These are phyloP conservation scores for Daldinia grandis DNA, from an alignment of 495 filamentous ascomycete genomes.

Conservation along the genomic window DNA sequence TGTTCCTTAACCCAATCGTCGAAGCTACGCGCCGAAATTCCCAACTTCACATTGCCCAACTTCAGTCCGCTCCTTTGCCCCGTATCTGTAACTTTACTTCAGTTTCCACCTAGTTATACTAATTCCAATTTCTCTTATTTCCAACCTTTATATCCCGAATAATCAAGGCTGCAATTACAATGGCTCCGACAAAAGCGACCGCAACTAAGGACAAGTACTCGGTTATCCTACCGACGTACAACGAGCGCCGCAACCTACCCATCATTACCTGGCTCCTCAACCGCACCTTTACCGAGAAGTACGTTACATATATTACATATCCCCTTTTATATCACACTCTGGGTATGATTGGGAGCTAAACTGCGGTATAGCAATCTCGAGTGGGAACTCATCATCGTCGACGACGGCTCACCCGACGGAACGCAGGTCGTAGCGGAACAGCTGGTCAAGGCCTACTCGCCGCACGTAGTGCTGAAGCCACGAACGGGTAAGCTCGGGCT, in stretches of 20 bases:
- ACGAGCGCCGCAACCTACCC: slow-evolving; percentile 95
- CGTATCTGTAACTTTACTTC: slow-evolving; percentile 5
- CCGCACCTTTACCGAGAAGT: slow-evolving; percentile 88
- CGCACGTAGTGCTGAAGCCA: slow-evolving; percentile 82
- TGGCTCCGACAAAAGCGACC: slow-evolving; percentile 50
- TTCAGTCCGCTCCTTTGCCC: slow-evolving; percentile 41
- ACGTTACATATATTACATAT: slow-evolving; percentile 29
- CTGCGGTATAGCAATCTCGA: slow-evolving; percentile 75
- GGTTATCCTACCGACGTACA: slow-evolving; percentile 97
- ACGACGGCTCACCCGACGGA: slow-evolving; percentile 96
- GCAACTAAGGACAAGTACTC: slow-evolving; percentile 80
- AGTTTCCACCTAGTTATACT: slow-evolving; percentile 17
- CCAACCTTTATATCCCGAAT: not conserved
- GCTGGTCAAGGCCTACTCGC: slow-evolving; percentile 81
- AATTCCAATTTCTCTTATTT: slow-evolving; percentile 6
- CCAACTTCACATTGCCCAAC: slow-evolving; percentile 34
- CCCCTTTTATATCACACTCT: not conserved
- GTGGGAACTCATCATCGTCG: slow-evolving; percentile 97
- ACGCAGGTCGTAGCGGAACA: slow-evolving; percentile 90
- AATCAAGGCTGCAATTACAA: slow-evolving; percentile 14
- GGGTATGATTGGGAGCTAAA: slow-evolving; percentile 17
- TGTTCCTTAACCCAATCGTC: not conserved
- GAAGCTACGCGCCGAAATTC: slow-evolving; percentile 26
- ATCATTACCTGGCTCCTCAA: slow-evolving; percentile 94
- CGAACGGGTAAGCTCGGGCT: slow-evolving; percentile 95